These are phyloP conservation scores for Piper longum DNA, from an alignment of 164 flowering plant species.

Conservation along the genomic window DNA sequence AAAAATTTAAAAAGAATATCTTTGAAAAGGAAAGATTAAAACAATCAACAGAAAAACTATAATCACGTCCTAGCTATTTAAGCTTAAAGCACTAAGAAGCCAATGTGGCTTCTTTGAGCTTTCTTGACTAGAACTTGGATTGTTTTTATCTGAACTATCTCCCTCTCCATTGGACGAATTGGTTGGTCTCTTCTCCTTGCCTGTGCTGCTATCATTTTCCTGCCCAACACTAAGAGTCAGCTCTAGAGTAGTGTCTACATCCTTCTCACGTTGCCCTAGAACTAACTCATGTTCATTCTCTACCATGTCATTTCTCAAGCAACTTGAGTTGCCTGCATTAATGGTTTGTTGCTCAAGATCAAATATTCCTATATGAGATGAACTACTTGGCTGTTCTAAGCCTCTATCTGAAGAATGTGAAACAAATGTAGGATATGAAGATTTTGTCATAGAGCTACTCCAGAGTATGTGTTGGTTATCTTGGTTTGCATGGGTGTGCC, in stretches of 20 bases:
- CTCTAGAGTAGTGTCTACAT: slow-evolving; percentile 35
- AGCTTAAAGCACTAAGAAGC: slow-evolving; percentile 39
- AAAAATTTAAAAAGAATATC: too few relatives aligned
- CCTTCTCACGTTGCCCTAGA: slow-evolving; percentile 3
- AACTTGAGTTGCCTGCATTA: slow-evolving; percentile 15
- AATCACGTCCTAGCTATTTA: slow-evolving; percentile 9
- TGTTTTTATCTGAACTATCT: slow-evolving; percentile 20
- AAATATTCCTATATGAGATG: slow-evolving; percentile 25
- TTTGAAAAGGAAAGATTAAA: too few relatives aligned
- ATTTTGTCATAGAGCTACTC: neutral
- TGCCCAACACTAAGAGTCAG: slow-evolving; percentile 51
- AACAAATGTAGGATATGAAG: slow-evolving; percentile 7
- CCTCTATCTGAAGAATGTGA: slow-evolving; percentile 12
- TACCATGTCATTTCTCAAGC: slow-evolving; percentile 9
- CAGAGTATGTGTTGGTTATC: too few relatives aligned
- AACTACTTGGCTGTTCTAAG: slow-evolving; percentile 24
- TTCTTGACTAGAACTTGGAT: slow-evolving; percentile 12
- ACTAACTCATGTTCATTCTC: slow-evolving; percentile 1
- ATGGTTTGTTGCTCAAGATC: slow-evolving; percentile 31
- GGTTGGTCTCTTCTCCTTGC: slow-evolving; percentile 4
- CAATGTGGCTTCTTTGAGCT: slow-evolving; percentile 37
- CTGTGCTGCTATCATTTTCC: slow-evolving; percentile 17
- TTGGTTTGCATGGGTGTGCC: slow-evolving; percentile 5
- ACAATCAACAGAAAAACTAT: too few relatives aligned
- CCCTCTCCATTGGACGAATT: slow-evolving; percentile 9